Base-by-base conservation (phyloP, 2,329 filamentous ascomycete species). In the Trichoderma pleuroti region DNA sequence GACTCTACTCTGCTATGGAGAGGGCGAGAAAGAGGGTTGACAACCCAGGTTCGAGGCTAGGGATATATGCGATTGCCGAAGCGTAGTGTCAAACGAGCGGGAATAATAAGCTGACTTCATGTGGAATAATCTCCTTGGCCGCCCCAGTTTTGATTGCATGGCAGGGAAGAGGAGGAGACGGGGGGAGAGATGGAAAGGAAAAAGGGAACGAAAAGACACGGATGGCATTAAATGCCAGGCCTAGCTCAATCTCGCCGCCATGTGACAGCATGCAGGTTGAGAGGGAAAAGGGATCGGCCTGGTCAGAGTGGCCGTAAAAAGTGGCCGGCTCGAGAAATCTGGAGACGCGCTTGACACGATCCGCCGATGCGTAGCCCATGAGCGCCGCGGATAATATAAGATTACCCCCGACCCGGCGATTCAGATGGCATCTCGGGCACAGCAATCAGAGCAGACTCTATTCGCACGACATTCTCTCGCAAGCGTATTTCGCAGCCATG, bases 61-160 rank as follows among this genome's bases (percentile, higher is more conserved):
- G 57, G 42, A 62, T 54, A 54, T 67, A 67, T 71, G 69, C 63
- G 63, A 62, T 71, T 71, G 42, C 28, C 60, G 63, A 67, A 62
- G 46, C 24, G 60, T 46, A 56, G 42, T 24, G 54, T 52, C 52
- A 46, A 56, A 49, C 46, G 30, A 46, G 52, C 34, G 56, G 66
- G 36, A 68, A 26, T 52, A 61, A 67, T 67, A 71, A 62, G 63
- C 69, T 42, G 57, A 46, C 62, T 67, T 67, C 56, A 54, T 71
- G 62, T 36, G 63, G 62, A 67, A 36, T 54, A 42, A 69, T 11
- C 42, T 61, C 56, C 67, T 54, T 34, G 46, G 57, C 34, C 54
- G 65, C 67, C 67, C 67, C 67, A 56, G 57, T 69, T 63, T 69
- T 69, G 67, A 21, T 54, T 56, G 59, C 67, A 69, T 39, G 28